Base-by-base conservation (phyloP, 257 asterid species). In the Asclepias syriaca region DNA sequence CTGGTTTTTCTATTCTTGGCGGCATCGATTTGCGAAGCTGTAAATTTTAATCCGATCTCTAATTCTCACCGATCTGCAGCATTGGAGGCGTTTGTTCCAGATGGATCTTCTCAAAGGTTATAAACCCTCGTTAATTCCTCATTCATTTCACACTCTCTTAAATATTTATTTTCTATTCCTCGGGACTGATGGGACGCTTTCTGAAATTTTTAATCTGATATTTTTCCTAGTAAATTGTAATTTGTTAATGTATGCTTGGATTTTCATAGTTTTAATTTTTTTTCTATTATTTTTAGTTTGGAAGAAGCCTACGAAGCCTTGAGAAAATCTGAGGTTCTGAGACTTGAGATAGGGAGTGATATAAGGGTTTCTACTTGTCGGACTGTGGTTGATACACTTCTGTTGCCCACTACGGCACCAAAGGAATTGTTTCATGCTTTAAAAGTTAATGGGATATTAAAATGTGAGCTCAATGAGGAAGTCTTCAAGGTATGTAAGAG, bases 21-120 rank as follows among this genome's bases (percentile, higher is more conserved):
- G 56, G 85, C 79, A 50, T 74, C 81, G 86, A 84, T 83, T 79
- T 85, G 88, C 65, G 87, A 81, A 72, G 91, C 97, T 19, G 92
- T 89, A 55, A 75, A 74, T 78, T 84, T 93, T 83, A 79, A 29
- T 21, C 96, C 97, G 53, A 82, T 94, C 39, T 94, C 96, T 55
- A 89, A 91, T 22, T 71, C 93, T 71, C 96, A 89, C 71, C 97
- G 97, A 94, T 91, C 95, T 70, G 93, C 97, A 2, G 97, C 97
- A 29, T 79, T 81, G 75, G 96, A 91, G 78, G 81, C 89, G 45
- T 85, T 88, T 71, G 50, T 85, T 54, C 70, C 88, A 27, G 84
- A 81, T 72, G 96, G 96, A 80, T 88, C 96, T 66, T 87, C 80
- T 71, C 74, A 81, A 70, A 91, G 97, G 97, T 91, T 69, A 48